Base-by-base conservation (phyloP, 1,284 basidiomycete species). In the Mrakiaceae sp. region DNA sequence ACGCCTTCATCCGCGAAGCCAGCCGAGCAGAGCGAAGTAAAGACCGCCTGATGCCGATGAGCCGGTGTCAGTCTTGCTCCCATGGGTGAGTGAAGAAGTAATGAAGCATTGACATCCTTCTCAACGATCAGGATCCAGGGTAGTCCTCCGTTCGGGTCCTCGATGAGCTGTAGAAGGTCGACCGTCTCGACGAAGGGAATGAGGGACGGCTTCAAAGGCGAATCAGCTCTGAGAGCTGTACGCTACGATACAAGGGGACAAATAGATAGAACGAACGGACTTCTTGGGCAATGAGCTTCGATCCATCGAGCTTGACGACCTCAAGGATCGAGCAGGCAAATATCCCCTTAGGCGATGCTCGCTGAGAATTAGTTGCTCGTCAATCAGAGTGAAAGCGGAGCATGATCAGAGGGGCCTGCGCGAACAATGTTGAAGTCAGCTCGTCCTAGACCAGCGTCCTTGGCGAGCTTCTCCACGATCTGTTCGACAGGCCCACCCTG, bases 41-140 rank as follows among this genome's bases (percentile, higher is more conserved):
- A 95, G 46, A 94, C 82, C 0, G 92, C 92, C 92, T 95, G 70
- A 14, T 10, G 50, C 40, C 54, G 8, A 61, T 39, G 58, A 27
- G 27, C 27, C 27, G 27, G 27, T 27, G 27, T 27, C 27, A 27
- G 27, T 2, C 1, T 27, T 27, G 27, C 27, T 27, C 27, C 27
- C 27, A 27, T 27, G 27, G 27, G 27, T 27, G 27, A 27, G 27
- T 27, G 27, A 27, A 27, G 27, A 27, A 27, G 27, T 27, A 27
- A 27, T 27, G 2, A 27, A 27, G 27, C 27, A 27, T 79, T 68
- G 52, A 87, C 92, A 77, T 97, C 93, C 77, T 97, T 97, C 75
- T 97, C 93, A 10, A 96, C 82, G 0, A 96, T 78, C n/a, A 96
- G 79, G 4, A 95, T 81, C 87, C 90, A 96, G 0, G 79, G 70